A percentile compares a stretch with the other conserved stretches of the same genome.
Conservation (phyloP, 805 yeast species). For the Vanderwaltozyma polyspora region DNA sequence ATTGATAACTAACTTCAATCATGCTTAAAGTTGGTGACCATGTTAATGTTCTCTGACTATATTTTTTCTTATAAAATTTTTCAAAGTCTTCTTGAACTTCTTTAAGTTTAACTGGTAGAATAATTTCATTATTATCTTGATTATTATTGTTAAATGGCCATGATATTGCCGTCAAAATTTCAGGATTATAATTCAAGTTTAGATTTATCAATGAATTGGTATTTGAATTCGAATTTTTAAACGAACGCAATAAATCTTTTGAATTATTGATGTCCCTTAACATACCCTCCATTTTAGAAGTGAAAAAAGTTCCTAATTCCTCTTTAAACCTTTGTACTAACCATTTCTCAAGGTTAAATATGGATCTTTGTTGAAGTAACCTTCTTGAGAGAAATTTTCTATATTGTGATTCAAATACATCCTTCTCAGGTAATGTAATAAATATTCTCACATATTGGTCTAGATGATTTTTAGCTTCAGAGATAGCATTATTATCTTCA, state of each 20-base stretch:
- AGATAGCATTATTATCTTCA: constrained; percentile 32
- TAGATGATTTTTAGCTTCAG: constrained; percentile 30
- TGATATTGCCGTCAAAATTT: constrained; percentile 47
- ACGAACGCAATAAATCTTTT: constrained; percentile 25
- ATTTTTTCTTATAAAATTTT: constrained; percentile 37
- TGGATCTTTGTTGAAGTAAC: constrained; percentile 40
- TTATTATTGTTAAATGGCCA: constrained; percentile 50
- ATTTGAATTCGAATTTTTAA: constrained; percentile 4
- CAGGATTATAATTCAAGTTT: constrained; percentile 35
- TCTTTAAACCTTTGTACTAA: constrained; percentile 57
- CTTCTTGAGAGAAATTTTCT: constrained; percentile 81
- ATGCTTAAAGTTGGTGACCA: constrained; percentile 86
- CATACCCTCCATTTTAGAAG: constrained; percentile 79
- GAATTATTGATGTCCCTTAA: constrained; percentile 64
- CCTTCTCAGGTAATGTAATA: constrained; percentile 67
- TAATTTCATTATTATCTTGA: constrained; percentile 20
- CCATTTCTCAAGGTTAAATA: constrained; percentile 54
- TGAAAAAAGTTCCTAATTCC: constrained; percentile 70
- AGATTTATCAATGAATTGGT: constrained; percentile 7
- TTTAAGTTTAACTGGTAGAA: constrained; percentile 36
- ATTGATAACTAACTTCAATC: constrained; percentile 64
- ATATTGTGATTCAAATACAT: constrained; percentile 72
- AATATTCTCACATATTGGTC: constrained; percentile 50
- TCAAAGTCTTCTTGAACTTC: constrained; percentile 37
- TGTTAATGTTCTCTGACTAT: constrained; percentile 45